Evolutionary conservation across 2,329 filamentous ascomycete species (phyloP).

Genomic region (Trichoderma afroharzianum): DNA sequence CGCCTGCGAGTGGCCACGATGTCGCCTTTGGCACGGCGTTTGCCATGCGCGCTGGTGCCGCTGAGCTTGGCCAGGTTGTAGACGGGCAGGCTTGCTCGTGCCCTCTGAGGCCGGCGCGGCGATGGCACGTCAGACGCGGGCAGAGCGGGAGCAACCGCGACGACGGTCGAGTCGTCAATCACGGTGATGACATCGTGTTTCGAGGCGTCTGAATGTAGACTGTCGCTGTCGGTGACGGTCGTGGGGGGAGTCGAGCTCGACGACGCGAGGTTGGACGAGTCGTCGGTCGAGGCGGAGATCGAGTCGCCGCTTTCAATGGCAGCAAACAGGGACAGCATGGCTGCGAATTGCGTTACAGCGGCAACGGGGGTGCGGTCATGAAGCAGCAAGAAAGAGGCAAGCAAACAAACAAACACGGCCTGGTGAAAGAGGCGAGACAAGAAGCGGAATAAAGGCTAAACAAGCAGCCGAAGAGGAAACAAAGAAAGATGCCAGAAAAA

Average conservation of each 20-base stretch:
- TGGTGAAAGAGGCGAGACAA: not conserved
- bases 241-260: slow-evolving; percentile 63
- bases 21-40: slow-evolving; percentile 51
- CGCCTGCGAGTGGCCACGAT: slow-evolving; percentile 42
- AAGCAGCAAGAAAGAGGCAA: not conserved
- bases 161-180: slow-evolving; percentile 26
- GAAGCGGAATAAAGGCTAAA: not conserved
- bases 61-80: slow-evolving; percentile 65
- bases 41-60: slow-evolving; percentile 59
- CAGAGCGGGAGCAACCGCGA: not conserved
- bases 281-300: slow-evolving; percentile 34
- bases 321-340: slow-evolving; percentile 31
- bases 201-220: slow-evolving; percentile 47
- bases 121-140: slow-evolving; percentile 24
- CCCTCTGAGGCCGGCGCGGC: slow-evolving; percentile 51
- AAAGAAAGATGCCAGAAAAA: not conserved
- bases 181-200: slow-evolving; percentile 39
- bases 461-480: not conserved
- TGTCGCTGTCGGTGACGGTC: slow-evolving; percentile 60
- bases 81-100: slow-evolving; percentile 52
- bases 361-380: not conserved
- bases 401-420: not conserved
- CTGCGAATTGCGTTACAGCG: not conserved
- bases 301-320: slow-evolving; percentile 32
- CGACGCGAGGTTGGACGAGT: slow-evolving; percentile 52